These are phyloP conservation scores for Saccharomycopsis fibuligera DNA, from an alignment of 805 yeast species.

Conservation along the genomic window DNA sequence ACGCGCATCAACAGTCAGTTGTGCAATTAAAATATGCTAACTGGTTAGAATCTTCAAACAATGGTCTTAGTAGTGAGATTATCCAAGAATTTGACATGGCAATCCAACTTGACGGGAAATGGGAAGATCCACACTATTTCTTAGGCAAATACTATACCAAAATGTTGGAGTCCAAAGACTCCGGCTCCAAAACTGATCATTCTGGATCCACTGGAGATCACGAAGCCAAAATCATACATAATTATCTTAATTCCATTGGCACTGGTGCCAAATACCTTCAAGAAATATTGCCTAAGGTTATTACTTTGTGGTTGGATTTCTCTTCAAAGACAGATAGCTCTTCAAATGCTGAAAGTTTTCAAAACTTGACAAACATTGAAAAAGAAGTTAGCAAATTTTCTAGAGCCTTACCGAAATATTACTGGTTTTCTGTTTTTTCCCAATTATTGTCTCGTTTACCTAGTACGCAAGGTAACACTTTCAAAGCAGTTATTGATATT, in stretches of 20 bases:
- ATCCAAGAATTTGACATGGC: conserved; percentile 62
- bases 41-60: conserved; percentile 85
- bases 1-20: conserved; percentile 18
- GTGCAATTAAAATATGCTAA: conserved; percentile 74
- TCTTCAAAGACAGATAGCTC: conserved; percentile 30
- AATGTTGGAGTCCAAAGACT: conserved; percentile 59
- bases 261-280: conserved; percentile 60
- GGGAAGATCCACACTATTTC: conserved; percentile 78
- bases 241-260: conserved; percentile 53
- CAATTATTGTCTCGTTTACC: conserved; percentile 77
- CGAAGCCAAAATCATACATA: conserved; percentile 48
- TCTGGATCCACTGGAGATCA: conserved; percentile 34
- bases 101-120: conserved; percentile 43
- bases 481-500: conserved; percentile 49
- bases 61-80: conserved; percentile 69
- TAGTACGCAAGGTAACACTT: conserved; percentile 53
- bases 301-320: conserved; percentile 87
- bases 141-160: conserved; percentile 77
- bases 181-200: conserved; percentile 18
- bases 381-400: conserved; percentile 38
- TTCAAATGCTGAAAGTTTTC: conserved; percentile 26
- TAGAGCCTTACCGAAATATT: conserved; percentile 43
- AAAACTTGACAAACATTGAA: conserved; percentile 22
- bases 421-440: conserved; percentile 80
- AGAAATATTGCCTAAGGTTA: conserved; percentile 84